Percentiles rank a stretch among this genome's conserved stretches.
Evolutionary conservation across 371 early-diverging fungal genomes (phyloP).

Genomic region (Caulochytrium protostelioides): DNA sequence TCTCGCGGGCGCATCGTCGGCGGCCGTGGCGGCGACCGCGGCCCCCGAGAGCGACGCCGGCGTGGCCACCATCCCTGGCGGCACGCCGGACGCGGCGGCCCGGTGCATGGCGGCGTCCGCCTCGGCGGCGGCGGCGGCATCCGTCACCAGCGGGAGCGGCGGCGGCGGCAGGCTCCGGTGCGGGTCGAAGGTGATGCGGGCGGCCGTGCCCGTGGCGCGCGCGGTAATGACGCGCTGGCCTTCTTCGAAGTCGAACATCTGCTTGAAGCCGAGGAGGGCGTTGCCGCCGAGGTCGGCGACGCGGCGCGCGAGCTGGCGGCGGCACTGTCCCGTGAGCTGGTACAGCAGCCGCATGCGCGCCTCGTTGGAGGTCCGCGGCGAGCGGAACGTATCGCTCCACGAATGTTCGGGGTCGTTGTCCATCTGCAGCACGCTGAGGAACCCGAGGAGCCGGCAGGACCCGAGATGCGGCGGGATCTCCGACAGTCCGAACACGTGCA

Average conservation of each 20-base stretch:
- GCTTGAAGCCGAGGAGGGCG: constrained; percentile 41
- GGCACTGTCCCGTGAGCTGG: constrained; percentile 33
- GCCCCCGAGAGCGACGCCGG: no score
- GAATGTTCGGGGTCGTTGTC: constrained; percentile 51
- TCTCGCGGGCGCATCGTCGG: no score
- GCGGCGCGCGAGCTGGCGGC: constrained; percentile 41
- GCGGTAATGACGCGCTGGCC: constrained; percentile 41
- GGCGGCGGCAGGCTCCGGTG: background rate
- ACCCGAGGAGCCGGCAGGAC: constrained; percentile 37
- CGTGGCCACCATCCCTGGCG: no score
- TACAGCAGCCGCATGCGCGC: constrained; percentile 38
- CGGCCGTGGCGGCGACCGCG: no score
- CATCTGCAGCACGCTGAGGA: constrained; percentile 34
- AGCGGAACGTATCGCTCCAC: constrained; percentile 36
- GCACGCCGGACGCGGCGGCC: no score
- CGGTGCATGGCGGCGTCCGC: no score
- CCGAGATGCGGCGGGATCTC: no score
- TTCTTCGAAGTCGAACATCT: constrained; percentile 44
- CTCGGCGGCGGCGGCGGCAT: no score
- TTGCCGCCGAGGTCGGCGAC: constrained; percentile 46
- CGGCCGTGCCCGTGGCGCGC: constrained; percentile 47
- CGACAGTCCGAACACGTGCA: no score
- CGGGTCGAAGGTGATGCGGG: constrained; percentile 12
- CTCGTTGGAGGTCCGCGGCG: constrained; percentile 48
- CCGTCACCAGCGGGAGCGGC: no score